Evolutionary conservation across 495 filamentous ascomycete species (phyloP), one percentile per base, ranked within the genome.

Genomic region (Aspergillus campestris): DNA sequence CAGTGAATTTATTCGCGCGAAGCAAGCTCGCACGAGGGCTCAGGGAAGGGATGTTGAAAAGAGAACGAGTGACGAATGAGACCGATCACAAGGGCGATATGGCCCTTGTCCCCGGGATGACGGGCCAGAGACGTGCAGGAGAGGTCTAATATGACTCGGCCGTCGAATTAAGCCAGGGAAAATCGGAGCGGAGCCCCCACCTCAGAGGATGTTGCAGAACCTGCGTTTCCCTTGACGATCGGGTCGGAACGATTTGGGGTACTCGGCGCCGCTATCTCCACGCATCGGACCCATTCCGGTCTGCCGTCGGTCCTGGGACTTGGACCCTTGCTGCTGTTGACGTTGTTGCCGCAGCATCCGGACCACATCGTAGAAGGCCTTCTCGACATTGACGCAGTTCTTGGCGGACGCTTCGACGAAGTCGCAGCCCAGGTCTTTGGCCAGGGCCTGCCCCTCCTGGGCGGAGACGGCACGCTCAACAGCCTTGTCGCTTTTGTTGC

Each of bases 331-430:
- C 41, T 62, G 58, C 40, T 75, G 70, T 64, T 87, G 81, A 51
- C 86, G 79, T 63, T 95, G 90, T 49, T 82, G 77, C 48, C 91
- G 81, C 45, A 97, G 70, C 57, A 89, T 84, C 45, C 94, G 77
- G 15, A 98, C 92, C 9, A 98, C 94, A 55, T 98, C 92, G 67
- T 95, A 96, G 61, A 98, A 98, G 3, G 92, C 94, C 72, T 91
- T 95, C 60, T 98, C 92, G 24, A 98, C 92, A 58, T 98, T 97
- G 71, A 96, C 87, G 72, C 92, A 96, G 59, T 95, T 95, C 72
- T 97, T 96, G n/a, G 92, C 92, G 10, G 91, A 96, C 5, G 92
- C 92, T 64, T 97, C 92, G 46, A 97, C 90, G 56, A 97, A 98
- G 48, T 97, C 92, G 65, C 92, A 98, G 40, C 87, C 87, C 31